Percentiles rank a stretch among this genome's conserved stretches.
phyloP scores from a whole-genome alignment of 495 filamentous ascomycete species.

The Tuber microsphaerosporum region DNA sequence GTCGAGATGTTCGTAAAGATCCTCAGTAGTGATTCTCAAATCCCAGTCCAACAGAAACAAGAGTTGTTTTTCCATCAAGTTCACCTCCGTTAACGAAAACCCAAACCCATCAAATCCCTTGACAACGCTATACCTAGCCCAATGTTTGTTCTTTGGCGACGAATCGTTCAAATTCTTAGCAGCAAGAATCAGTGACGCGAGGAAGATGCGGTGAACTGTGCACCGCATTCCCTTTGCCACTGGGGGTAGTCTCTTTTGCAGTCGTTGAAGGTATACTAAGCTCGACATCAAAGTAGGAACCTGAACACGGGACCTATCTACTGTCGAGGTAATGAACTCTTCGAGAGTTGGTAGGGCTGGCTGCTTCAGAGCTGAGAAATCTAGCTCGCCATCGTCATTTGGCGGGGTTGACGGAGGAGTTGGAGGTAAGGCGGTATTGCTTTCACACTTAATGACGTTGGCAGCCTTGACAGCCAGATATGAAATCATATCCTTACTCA shows the following conservation, averaged over 20 bases:
- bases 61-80: conserved; percentile 97
- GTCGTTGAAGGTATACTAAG: conserved; percentile 80
- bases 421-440: conserved; percentile 52
- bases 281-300: conserved; percentile 95
- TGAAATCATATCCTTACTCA: conserved; percentile 73
- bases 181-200: conserved; percentile 69
- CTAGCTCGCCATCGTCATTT: conserved; percentile 45
- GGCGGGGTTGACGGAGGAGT: conserved; percentile 63
- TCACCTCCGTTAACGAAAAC: conserved; percentile 90
- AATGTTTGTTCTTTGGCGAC: conserved; percentile 99
- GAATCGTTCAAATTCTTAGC: conserved; percentile 81
- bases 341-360: conserved; percentile 68
- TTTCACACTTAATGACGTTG: conserved; percentile 86
- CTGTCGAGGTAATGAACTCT: conserved; percentile 81
- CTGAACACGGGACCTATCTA: conserved; percentile 89
- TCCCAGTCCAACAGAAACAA: conserved; percentile 93
- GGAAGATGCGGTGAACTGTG: conserved; percentile 85
- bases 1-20: conserved; percentile 81
- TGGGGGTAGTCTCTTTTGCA: conserved; percentile 75
- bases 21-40: conserved; percentile 69
- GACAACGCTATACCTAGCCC: conserved; percentile 81
- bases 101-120: conserved; percentile 73
- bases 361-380: conserved; percentile 38
- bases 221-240: conserved; percentile 96
- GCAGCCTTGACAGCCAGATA: conserved; percentile 76